Evolutionary conservation across 139 green algal genomes (phyloP), one percentile per base, ranked within the genome.

Genomic region (Spirogloea muscicola): DNA sequence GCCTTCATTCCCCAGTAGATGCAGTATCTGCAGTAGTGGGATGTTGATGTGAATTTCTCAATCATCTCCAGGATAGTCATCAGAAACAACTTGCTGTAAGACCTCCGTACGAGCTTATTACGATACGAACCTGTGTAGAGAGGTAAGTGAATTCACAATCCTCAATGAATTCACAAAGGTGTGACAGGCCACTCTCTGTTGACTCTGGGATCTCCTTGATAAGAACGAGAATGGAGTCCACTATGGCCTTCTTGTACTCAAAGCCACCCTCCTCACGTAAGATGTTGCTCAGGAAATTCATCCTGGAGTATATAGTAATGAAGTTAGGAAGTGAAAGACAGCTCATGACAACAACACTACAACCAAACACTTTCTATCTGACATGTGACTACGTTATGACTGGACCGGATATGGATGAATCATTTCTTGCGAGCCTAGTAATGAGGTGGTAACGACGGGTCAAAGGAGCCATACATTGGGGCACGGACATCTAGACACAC

Each of bases 111-210:
- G n/a, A n/a, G n/a, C n/a, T n/a, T n/a, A n/a, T n/a, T n/a, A n/a
- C n/a, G 18, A 69, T 51, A 36, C 5, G 27, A 21, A 82, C 75
- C 79, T 85, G 33, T 10, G 89, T 88, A 46, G 87, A 94, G 34
- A 99, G 90, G 86, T 91, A 96, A 0, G 92, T 97, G 85, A 99
- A 99, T 82, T 99, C 94, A 83, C 94, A 99, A 83, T 99, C 94
- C 85, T 99, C 94, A 44, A 99, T 99, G 89, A 99, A 99, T 87
- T 99, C 94, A 58, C 91, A 97, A 55, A 99, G 84, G 85, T 99
- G 93, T 1, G 78, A 83, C 57, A 99, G 87, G 2, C 92, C 94
- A n/a, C 87, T 79, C 84, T 99, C 95, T 77, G 96, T 97, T 58
- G 95, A 89, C 25, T 98, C 94, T 10, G 95, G 92, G 63, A 99